Percentiles rank a stretch among this genome's conserved stretches.
phyloP scores from a whole-genome alignment of 1,139 yeast genomes.

The Nakaseomyces nivariensis region DNA sequence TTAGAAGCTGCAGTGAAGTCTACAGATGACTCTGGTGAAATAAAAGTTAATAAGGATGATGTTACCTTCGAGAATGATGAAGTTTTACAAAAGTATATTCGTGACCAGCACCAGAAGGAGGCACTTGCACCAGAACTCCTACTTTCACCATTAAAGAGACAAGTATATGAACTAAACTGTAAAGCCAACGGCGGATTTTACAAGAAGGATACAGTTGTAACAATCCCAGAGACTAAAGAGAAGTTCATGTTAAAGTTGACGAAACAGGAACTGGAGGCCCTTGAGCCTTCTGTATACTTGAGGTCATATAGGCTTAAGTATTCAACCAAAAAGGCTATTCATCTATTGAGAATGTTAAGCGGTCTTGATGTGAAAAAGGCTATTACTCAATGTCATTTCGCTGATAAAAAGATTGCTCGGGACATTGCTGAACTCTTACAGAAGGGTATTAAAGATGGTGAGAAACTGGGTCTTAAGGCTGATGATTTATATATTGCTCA shows the following conservation, averaged over 20 bases:
- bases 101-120: slow-evolving; percentile 30
- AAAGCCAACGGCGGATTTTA: slow-evolving; percentile 55
- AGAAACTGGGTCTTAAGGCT: slow-evolving; percentile 46
- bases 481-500: slow-evolving; percentile 64
- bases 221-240: slow-evolving; percentile 37
- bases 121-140: slow-evolving; percentile 35
- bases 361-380: slow-evolving; percentile 68
- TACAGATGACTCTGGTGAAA: slow-evolving; percentile 7
- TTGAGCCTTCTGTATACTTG: slow-evolving; percentile 78
- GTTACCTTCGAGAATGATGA: slow-evolving; percentile 32
- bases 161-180: slow-evolving; percentile 54
- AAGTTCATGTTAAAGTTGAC: slow-evolving; percentile 49
- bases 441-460: slow-evolving; percentile 63
- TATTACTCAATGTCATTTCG: slow-evolving; percentile 86
- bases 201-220: slow-evolving; percentile 50
- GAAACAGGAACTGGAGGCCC: slow-evolving; percentile 56
- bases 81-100: slow-evolving; percentile 35
- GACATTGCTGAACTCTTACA: slow-evolving; percentile 71
- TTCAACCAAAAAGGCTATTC: slow-evolving; percentile 80
- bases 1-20: slow-evolving; percentile 14
- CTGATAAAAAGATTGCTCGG: slow-evolving; percentile 66
- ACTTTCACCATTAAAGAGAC: slow-evolving; percentile 64
- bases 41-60: slow-evolving; percentile 9
- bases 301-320: slow-evolving; percentile 74
- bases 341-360: slow-evolving; percentile 61